Conservation (phyloP, 2,329 filamentous ascomycete genomes). For the Ophiocordyceps camponoti-leonardi region DNA sequence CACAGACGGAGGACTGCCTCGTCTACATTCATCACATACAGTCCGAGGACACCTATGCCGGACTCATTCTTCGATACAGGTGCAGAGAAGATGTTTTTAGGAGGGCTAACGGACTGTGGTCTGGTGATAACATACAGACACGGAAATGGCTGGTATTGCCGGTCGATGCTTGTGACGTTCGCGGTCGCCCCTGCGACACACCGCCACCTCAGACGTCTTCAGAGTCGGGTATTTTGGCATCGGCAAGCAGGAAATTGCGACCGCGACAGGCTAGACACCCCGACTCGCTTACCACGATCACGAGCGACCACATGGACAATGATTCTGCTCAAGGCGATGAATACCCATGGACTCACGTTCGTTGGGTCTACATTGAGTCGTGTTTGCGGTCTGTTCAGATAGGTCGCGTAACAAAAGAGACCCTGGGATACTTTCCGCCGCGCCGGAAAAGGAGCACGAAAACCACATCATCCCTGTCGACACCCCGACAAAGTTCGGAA, state of each 20-base stretch:
- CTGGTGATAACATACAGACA: conserved; percentile 75
- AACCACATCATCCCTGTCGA: conserved; percentile 47
- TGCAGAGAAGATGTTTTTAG: conserved; percentile 70
- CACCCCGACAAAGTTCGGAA: conserved; percentile 50
- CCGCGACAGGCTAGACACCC: not conserved
- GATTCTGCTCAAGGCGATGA: conserved; percentile 30
- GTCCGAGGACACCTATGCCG: conserved; percentile 72
- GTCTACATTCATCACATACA: conserved; percentile 83
- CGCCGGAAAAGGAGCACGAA: conserved; percentile 68
- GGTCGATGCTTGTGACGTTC: conserved; percentile 75
- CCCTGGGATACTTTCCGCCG: conserved; percentile 83
- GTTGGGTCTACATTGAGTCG: conserved; percentile 71
- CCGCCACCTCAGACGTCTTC: conserved; percentile 7
- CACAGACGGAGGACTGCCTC: conserved; percentile 55
- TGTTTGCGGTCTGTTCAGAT: conserved; percentile 60
- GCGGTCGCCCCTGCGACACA: conserved; percentile 48
- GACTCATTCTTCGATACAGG: conserved; percentile 77
- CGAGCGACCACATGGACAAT: conserved; percentile 24
- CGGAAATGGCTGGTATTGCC: conserved; percentile 70
- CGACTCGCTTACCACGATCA: not conserved
- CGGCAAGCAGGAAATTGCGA: not conserved
- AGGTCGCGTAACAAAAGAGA: conserved; percentile 61
- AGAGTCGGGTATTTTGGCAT: not conserved
- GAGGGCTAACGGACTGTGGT: conserved; percentile 87
- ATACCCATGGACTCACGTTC: conserved; percentile 66